Percentiles rank a stretch among this genome's conserved stretches.
These are phyloP conservation scores for Sphaerulina musiva DNA, from an alignment of 2,329 filamentous ascomycete species.

Conservation along the genomic window DNA sequence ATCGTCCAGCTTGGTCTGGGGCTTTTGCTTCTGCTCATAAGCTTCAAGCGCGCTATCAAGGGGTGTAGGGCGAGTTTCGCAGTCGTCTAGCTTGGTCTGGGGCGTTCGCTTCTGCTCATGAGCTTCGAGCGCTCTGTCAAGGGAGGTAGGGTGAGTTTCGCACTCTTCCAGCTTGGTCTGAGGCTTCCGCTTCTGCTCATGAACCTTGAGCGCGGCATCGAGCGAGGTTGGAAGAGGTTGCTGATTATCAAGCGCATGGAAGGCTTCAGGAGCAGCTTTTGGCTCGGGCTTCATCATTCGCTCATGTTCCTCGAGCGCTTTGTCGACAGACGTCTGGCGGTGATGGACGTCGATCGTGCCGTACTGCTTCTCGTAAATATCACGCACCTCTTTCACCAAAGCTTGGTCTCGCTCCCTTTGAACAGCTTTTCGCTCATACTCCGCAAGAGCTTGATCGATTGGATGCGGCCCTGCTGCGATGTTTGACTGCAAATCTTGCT, in stretches of 20 bases:
- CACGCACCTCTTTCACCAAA: conserved; percentile 36
- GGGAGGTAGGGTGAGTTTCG: background rate
- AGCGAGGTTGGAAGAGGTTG: conserved; percentile 15
- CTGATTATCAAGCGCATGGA: no score
- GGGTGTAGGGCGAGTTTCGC: conserved; percentile 1
- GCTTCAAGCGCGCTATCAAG: conserved; percentile 23
- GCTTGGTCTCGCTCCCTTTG: conserved; percentile 29
- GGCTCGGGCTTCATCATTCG: background rate
- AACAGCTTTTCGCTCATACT: conserved; percentile 18
- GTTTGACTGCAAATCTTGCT: background rate
- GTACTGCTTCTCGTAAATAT: conserved; percentile 41
- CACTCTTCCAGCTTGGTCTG: no score
- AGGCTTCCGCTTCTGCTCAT: background rate
- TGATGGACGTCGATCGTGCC: conserved; percentile 34
- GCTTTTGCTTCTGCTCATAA: conserved; percentile 23
- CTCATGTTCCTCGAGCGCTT: conserved; percentile 5
- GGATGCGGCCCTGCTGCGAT: background rate
- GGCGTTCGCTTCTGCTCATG: conserved; percentile 10
- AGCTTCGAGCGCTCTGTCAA: conserved; percentile 19
- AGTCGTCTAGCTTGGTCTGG: no score
- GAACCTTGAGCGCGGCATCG: background rate
- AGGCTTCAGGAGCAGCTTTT: no score
- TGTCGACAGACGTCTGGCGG: conserved; percentile 16
- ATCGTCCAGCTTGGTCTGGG: conserved; percentile 19
- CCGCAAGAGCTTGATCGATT: conserved; percentile 7